Evolutionary conservation across 2,329 filamentous ascomycete genomes (phyloP).

Genomic region (Cercospora zeae-maydis): DNA sequence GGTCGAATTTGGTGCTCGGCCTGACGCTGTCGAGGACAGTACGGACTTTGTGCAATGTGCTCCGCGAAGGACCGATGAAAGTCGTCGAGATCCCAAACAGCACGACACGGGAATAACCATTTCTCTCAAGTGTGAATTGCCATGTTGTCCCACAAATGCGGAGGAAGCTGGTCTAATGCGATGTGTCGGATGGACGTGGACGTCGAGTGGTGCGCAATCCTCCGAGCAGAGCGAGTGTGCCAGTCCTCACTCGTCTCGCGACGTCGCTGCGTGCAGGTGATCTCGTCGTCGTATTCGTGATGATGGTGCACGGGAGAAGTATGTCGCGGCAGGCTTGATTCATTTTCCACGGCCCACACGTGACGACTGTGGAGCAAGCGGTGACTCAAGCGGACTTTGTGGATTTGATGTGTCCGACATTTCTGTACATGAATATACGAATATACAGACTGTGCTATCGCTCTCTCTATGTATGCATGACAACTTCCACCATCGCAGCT

Average conservation of each 20-base stretch:
- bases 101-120: not conserved
- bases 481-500: not conserved
- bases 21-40: not conserved
- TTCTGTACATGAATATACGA: not conserved
- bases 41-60: not conserved
- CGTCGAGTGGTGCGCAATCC: not conserved
- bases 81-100: not conserved
- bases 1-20: not conserved
- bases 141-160: not conserved
- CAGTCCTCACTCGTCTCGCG: not conserved
- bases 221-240: not conserved
- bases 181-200: not conserved
- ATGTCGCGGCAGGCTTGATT: not conserved
- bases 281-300: not conserved
- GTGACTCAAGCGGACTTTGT: not conserved
- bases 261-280: not conserved
- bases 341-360: not conserved
- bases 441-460: not conserved
- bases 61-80: not conserved
- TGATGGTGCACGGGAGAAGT: not conserved
- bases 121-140: not conserved
- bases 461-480: not conserved
- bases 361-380: not conserved
- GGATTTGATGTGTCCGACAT: not conserved
- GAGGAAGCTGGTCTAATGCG: not conserved